Conservation (phyloP, 257 asterid species). For the Ballota nigra region DNA sequence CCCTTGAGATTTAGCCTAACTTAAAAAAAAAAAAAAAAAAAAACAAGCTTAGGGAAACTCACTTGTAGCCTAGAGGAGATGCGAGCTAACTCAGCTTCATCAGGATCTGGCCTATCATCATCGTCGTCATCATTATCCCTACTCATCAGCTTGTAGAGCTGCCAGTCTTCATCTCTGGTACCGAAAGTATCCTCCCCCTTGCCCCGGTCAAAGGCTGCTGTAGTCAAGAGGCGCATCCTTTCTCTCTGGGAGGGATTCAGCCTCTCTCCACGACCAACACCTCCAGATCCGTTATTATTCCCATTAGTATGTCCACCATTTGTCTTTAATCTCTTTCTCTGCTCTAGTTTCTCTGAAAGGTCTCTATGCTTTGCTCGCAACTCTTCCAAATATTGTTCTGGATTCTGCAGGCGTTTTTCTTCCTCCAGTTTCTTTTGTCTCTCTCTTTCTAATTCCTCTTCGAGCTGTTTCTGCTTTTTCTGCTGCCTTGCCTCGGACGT, state of each 20-base stretch:
- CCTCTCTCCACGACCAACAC: slow-evolving; percentile 98
- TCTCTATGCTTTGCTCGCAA: slow-evolving; percentile 74
- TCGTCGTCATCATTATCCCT: slow-evolving; percentile 89
- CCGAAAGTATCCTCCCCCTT: slow-evolving; percentile 99
- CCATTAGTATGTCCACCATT: slow-evolving; percentile 77
- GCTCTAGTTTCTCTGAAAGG: slow-evolving; percentile 79
- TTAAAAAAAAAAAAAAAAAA: neutral
- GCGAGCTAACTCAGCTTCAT: slow-evolving; percentile 85
- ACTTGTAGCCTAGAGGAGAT: slow-evolving; percentile 87
- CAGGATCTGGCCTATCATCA: slow-evolving; percentile 68
- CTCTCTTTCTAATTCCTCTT: slow-evolving; percentile 87
- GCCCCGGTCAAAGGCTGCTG: slow-evolving; percentile 98
- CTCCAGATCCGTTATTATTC: slow-evolving; percentile 71
- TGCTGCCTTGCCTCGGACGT: slow-evolving; percentile 83
- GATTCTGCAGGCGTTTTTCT: slow-evolving; percentile 94
- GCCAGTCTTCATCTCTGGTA: slow-evolving; percentile 94
- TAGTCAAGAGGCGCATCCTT: slow-evolving; percentile 97
- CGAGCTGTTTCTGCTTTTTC: slow-evolving; percentile 81
- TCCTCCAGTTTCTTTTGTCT: slow-evolving; percentile 87
- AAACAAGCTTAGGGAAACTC: neutral
- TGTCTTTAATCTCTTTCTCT: slow-evolving; percentile 76
- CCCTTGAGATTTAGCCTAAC: neutral
- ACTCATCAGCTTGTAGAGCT: slow-evolving; percentile 96
- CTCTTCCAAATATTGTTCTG: slow-evolving; percentile 84
- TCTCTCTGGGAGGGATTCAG: slow-evolving; percentile 85